phyloP scores from a whole-genome alignment of 1,284 basidiomycete species.

The Trichosporon ovoides region DNA sequence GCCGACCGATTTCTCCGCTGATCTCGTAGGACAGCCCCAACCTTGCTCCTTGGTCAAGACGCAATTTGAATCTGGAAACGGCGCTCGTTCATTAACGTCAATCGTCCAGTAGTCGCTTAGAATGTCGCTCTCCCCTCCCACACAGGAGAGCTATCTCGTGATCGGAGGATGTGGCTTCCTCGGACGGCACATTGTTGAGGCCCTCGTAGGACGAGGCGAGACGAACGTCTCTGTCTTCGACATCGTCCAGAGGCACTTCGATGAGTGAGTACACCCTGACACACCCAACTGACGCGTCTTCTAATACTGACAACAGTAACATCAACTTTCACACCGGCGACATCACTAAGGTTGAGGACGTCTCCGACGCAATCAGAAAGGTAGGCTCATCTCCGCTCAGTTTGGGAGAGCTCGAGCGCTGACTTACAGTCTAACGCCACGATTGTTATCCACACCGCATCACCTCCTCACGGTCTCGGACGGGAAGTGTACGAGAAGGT shows the following conservation, averaged over 20 bases:
- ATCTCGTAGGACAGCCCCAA: no score
- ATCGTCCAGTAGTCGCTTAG: background rate
- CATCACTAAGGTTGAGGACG: conserved; percentile 68
- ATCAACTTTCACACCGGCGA: conserved; percentile 81
- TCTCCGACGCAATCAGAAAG: conserved; percentile 67
- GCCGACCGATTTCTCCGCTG: no score
- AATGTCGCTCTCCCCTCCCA: conserved; percentile 22
- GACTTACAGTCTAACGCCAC: conserved; percentile 65
- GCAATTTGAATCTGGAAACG: background rate
- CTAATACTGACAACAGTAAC: conserved; percentile 50
- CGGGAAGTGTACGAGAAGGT: conserved; percentile 80
- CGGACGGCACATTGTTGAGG: conserved; percentile 81
- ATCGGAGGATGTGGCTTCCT: conserved; percentile 90
- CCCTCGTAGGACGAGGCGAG: conserved; percentile 71
- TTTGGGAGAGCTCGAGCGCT: background rate
- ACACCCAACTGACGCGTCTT: background rate
- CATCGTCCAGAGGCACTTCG: conserved; percentile 75
- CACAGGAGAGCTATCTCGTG: conserved; percentile 56
- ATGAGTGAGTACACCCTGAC: conserved; percentile 52
- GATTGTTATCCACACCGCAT: conserved; percentile 92
- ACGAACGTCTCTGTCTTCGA: conserved; percentile 72
- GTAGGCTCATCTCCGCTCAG: conserved; percentile 49
- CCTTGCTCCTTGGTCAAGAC: no score
- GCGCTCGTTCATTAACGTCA: background rate
- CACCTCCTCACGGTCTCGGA: conserved; percentile 70